phyloP scores from a whole-genome alignment of 2,329 filamentous ascomycete species.

The Aspergillus intermedius region DNA sequence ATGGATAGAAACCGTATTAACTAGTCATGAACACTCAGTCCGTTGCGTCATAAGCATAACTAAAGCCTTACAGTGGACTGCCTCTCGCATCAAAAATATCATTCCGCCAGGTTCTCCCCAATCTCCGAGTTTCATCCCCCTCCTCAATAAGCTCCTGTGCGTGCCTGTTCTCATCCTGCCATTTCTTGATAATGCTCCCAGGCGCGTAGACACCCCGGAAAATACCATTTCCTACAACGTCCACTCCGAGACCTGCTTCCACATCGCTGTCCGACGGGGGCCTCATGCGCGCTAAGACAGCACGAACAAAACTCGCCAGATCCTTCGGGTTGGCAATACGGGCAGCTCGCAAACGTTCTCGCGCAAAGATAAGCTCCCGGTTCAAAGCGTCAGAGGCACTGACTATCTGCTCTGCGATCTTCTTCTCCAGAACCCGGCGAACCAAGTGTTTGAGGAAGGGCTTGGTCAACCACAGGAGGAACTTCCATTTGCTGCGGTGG shows the following conservation, averaged over 20 bases:
- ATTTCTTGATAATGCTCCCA: slow-evolving; percentile 81
- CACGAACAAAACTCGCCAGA: slow-evolving; percentile 72
- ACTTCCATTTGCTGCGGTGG: slow-evolving; percentile 62
- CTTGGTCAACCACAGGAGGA: slow-evolving; percentile 75
- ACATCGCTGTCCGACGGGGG: slow-evolving; percentile 70
- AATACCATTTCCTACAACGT: slow-evolving; percentile 53
- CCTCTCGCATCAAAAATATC: slow-evolving; percentile 61
- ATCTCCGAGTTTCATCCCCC: slow-evolving; percentile 52
- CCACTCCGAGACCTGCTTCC: slow-evolving; percentile 65
- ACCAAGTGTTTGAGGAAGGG: slow-evolving; percentile 76
- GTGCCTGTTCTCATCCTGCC: slow-evolving; percentile 68
- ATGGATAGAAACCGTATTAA: neutral
- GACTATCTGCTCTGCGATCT: slow-evolving; percentile 65
- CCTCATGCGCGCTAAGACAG: slow-evolving; percentile 68
- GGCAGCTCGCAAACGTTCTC: slow-evolving; percentile 79
- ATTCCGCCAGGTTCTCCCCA: slow-evolving; percentile 63
- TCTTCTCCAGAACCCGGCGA: slow-evolving; percentile 69
- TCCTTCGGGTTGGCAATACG: slow-evolving; percentile 75
- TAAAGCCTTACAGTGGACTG: slow-evolving; percentile 1
- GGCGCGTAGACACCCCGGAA: slow-evolving; percentile 85
- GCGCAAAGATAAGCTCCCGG: slow-evolving; percentile 76
- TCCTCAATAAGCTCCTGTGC: slow-evolving; percentile 71
- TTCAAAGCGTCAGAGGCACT: slow-evolving; percentile 68
- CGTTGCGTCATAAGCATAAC: neutral
- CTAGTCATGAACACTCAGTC: no score